Evolutionary conservation across 2,329 filamentous ascomycete genomes (phyloP).

Genomic region (Septoria linicola): DNA sequence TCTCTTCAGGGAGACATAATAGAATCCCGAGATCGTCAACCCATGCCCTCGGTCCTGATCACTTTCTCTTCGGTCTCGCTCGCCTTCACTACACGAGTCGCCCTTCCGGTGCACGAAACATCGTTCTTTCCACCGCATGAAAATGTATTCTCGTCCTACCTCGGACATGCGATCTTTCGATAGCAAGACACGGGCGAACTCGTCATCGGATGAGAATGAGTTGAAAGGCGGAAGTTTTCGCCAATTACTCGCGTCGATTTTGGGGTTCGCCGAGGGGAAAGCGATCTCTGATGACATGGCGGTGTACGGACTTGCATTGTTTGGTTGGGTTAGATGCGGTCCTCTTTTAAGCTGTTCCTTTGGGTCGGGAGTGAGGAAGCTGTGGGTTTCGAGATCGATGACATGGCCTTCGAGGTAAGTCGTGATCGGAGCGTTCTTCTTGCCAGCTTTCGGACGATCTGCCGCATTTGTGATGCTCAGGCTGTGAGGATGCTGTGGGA

Average conservation of each 20-base stretch:
- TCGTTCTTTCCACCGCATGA: slow-evolving; percentile 58
- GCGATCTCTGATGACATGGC: slow-evolving; percentile 35
- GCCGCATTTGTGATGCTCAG: slow-evolving; percentile 29
- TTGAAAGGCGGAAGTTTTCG: slow-evolving; percentile 49
- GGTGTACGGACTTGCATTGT: slow-evolving; percentile 27
- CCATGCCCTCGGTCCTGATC: slow-evolving; percentile 43
- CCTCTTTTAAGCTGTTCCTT: slow-evolving; percentile 19
- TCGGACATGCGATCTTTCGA: slow-evolving; percentile 41
- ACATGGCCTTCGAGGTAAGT: slow-evolving; percentile 70
- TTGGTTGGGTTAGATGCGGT: slow-evolving; percentile 18
- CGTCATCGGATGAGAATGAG: slow-evolving; percentile 29
- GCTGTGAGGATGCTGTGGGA: slow-evolving; percentile 49
- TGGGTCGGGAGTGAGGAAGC: slow-evolving; percentile 52
- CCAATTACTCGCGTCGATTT: slow-evolving; percentile 51
- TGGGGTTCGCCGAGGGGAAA: slow-evolving; percentile 46
- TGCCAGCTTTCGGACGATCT: slow-evolving; percentile 36
- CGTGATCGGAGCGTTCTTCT: slow-evolving; percentile 56
- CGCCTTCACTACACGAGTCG: slow-evolving; percentile 29
- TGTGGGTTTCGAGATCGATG: slow-evolving; percentile 57
- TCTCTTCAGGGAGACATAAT: slow-evolving; percentile 52
- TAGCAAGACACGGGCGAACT: slow-evolving; percentile 43
- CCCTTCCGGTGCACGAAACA: slow-evolving; percentile 46
- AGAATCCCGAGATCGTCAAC: slow-evolving; percentile 56
- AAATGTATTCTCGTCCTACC: slow-evolving; percentile 50
- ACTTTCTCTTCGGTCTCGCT: slow-evolving; percentile 27